A percentile compares a stretch with the other conserved stretches of the same genome.
Conservation (phyloP, 2,329 filamentous ascomycete genomes). For the Penicillium sp. region DNA sequence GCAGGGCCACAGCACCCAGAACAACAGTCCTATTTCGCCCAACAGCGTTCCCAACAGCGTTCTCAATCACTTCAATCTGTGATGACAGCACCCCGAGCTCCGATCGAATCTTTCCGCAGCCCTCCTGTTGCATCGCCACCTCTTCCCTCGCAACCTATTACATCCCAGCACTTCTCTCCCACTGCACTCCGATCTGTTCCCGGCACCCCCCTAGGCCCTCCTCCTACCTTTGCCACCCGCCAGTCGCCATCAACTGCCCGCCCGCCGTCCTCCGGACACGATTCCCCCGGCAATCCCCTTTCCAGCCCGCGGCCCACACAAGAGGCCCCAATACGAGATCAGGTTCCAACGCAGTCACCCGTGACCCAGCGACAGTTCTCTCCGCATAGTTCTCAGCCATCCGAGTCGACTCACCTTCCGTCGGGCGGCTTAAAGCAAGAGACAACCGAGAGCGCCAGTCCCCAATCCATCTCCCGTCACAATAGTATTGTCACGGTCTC, state of each 20-base stretch:
- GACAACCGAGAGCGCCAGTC: slow-evolving; percentile 71
- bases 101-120: slow-evolving; percentile 36
- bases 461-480: slow-evolving; percentile 59
- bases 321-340: slow-evolving; percentile 30
- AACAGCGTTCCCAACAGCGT: slow-evolving; percentile 37
- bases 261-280: slow-evolving; percentile 39
- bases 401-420: slow-evolving; percentile 32
- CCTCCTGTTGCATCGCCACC: slow-evolving; percentile 33
- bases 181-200: slow-evolving; percentile 45
- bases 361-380: slow-evolving; percentile 26
- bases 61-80: slow-evolving; percentile 43
- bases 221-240: slow-evolving; percentile 32
- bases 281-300: slow-evolving; percentile 31
- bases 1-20: slow-evolving; percentile 31
- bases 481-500: slow-evolving; percentile 26
- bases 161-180: slow-evolving; percentile 36
- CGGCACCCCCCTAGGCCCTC: slow-evolving; percentile 50
- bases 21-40: slow-evolving; percentile 39
- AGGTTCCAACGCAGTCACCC: slow-evolving; percentile 30
- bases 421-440: slow-evolving; percentile 64
- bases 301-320: slow-evolving; percentile 34
- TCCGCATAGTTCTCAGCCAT: slow-evolving; percentile 44
- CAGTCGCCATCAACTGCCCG: slow-evolving; percentile 38
- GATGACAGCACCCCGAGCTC: slow-evolving; percentile 33
- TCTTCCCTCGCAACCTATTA: slow-evolving; percentile 28